These are phyloP conservation scores for Crithidia thermophila DNA, from an alignment of 208 protist genomes.

Conservation along the genomic window DNA sequence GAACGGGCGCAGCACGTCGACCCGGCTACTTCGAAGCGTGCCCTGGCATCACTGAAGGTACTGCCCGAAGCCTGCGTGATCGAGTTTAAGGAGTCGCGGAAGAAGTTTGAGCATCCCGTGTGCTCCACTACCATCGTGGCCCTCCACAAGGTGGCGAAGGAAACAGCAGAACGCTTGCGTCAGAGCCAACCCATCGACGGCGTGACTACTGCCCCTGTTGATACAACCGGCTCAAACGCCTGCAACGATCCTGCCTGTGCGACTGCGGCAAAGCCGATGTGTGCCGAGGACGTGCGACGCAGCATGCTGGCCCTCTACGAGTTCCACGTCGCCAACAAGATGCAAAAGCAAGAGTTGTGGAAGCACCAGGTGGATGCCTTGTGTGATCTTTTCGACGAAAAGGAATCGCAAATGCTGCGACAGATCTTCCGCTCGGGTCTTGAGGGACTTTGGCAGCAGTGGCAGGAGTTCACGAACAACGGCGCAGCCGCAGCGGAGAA, in stretches of 20 bases:
- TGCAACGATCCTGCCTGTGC: not conserved
- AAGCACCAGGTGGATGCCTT: constrained; percentile 16
- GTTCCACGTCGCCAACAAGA: not conserved
- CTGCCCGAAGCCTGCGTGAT: constrained; percentile 13
- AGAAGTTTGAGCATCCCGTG: not conserved
- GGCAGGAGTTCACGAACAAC: constrained; percentile 28
- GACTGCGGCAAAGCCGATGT: not conserved
- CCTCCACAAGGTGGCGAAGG: not conserved
- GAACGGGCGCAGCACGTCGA: not conserved
- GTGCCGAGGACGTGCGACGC: not conserved
- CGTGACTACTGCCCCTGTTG: no score
- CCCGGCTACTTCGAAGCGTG: not conserved
- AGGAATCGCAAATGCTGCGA: constrained; percentile 8
- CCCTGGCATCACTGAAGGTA: constrained; percentile 16
- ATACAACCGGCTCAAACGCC: no score
- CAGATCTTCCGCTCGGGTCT: constrained; percentile 13
- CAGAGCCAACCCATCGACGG: not conserved
- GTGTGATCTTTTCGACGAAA: constrained; percentile 22
- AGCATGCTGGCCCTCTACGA: constrained; percentile 7
- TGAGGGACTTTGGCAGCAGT: constrained; percentile 2
- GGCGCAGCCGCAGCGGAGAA: constrained; percentile 22
- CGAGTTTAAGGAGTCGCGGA: constrained; percentile 3
- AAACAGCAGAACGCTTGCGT: not conserved
- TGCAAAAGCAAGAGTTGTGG: constrained; percentile 1
- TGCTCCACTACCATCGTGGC: not conserved